These are phyloP conservation scores for Silybum marianum DNA, from an alignment of 129 eudicot genomes.

Conservation along the genomic window DNA sequence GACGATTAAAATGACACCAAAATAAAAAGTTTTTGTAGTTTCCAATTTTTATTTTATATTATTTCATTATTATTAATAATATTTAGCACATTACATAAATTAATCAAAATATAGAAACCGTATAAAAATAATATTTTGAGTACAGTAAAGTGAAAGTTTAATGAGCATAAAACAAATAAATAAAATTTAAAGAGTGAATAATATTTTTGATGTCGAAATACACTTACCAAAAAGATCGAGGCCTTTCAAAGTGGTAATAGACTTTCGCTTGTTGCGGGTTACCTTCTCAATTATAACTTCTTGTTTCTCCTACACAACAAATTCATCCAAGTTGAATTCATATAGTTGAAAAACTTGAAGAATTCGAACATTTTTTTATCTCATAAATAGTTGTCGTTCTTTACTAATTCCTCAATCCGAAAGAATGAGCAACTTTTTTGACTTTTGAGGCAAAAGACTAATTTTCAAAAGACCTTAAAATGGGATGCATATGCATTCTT, in stretches of 20 bases:
- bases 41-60: no score
- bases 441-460: neutral
- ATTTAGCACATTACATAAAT: no score
- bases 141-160: neutral
- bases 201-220: neutral
- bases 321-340: constrained; percentile 17
- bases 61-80: no score
- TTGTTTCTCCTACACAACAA: constrained; percentile 67
- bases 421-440: neutral
- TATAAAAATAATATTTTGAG: no score
- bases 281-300: constrained; percentile 95
- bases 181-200: no score
- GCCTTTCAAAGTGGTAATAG: constrained; percentile 88
- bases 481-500: neutral
- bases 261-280: constrained; percentile 86
- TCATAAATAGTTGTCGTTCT: neutral
- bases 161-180: no score
- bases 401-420: neutral
- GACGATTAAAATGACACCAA: neutral
- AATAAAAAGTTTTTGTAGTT: no score
- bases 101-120: no score
- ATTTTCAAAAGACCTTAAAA: neutral
- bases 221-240: constrained; percentile 79
- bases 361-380: neutral
- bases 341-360: neutral